Conservation (phyloP, 805 yeast species). For the Cyberlindnera maritima region DNA sequence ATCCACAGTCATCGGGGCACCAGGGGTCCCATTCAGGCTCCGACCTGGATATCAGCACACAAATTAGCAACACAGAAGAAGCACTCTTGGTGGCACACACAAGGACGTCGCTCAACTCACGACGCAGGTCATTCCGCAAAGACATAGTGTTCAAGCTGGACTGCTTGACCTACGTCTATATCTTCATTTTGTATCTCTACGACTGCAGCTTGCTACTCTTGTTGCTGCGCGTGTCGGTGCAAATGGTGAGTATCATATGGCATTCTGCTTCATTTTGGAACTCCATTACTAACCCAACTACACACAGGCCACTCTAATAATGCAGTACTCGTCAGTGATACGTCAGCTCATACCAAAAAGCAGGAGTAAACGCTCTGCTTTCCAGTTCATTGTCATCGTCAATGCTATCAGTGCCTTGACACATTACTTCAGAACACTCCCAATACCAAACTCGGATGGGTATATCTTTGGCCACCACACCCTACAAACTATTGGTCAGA, state of each 20-base stretch:
- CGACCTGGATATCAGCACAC: neutral
- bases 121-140: conserved; percentile 14
- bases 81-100: conserved; percentile 1
- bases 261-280: neutral
- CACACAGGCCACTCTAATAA: conserved; percentile 7
- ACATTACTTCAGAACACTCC: conserved; percentile 20
- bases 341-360: conserved; percentile 11
- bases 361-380: conserved; percentile 11
- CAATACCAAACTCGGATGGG: conserved; percentile 23
- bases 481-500: conserved; percentile 26
- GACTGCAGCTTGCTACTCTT: conserved; percentile 28
- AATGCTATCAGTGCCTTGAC: conserved; percentile 8
- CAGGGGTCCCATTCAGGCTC: neutral
- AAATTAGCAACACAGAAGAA: conserved; percentile 1
- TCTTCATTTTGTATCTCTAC: conserved; percentile 19
- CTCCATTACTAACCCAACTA: neutral
- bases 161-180: conserved; percentile 9
- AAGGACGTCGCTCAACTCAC: conserved; percentile 15
- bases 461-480: conserved; percentile 28
- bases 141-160: conserved; percentile 16
- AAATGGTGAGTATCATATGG: conserved; percentile 12
- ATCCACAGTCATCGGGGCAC: conserved; percentile 3
- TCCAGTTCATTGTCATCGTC: conserved; percentile 15
- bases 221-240: conserved; percentile 13
- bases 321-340: conserved; percentile 5